Conservation (phyloP, 805 yeast genomes). For the Deakozyma indianensis region DNA sequence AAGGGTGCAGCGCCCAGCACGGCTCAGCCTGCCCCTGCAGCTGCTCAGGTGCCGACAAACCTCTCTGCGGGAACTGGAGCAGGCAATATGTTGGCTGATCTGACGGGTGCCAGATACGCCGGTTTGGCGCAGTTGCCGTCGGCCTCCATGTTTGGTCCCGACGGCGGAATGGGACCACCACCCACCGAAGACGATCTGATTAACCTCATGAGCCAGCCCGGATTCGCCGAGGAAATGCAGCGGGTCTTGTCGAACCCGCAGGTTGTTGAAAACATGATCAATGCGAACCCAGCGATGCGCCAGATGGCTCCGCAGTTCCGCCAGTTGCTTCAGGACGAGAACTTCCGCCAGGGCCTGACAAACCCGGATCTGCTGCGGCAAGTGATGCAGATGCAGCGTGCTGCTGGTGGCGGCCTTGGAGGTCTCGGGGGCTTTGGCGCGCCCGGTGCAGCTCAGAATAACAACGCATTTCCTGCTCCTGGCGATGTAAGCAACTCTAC, state of each 20-base stretch:
- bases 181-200: constrained; percentile 67
- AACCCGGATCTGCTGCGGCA: constrained; percentile 80
- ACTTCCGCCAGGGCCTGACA: constrained; percentile 61
- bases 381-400: constrained; percentile 61
- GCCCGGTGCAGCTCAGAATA: neutral
- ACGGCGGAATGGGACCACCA: constrained; percentile 73
- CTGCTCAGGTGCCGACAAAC: constrained; percentile 47
- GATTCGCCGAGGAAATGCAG: constrained; percentile 68
- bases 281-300: constrained; percentile 71
- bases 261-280: constrained; percentile 69
- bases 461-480: neutral
- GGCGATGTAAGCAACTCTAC: neutral
- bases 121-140: constrained; percentile 83
- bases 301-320: constrained; percentile 79
- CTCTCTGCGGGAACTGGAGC: constrained; percentile 81
- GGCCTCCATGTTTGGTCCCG: constrained; percentile 83
- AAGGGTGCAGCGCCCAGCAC: constrained; percentile 49
- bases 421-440: constrained; percentile 22
- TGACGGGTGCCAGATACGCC: constrained; percentile 93
- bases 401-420: constrained; percentile 17
- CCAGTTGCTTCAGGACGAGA: constrained; percentile 70
- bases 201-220: constrained; percentile 66
- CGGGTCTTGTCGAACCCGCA: constrained; percentile 52
- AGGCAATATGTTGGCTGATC: constrained; percentile 78
- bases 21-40: constrained; percentile 15